Evolutionary conservation across 257 asterid species (phyloP).

Genomic region (Anisodus acutangulus): DNA sequence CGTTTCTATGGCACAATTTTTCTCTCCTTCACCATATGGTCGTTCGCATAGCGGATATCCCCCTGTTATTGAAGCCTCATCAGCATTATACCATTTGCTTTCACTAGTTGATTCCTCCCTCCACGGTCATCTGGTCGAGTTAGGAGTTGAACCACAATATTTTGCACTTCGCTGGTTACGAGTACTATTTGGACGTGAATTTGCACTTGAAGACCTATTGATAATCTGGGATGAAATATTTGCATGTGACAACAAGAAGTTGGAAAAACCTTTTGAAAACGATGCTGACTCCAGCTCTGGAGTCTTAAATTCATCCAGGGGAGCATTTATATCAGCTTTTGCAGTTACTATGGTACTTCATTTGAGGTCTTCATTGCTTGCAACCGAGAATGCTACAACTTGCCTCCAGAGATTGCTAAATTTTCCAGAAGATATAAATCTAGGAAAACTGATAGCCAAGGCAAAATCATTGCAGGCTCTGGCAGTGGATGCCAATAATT

Average conservation of each 20-base stretch:
- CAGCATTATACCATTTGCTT: slow-evolving; percentile 77
- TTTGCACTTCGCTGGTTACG: slow-evolving; percentile 90
- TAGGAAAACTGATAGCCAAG: slow-evolving; percentile 61
- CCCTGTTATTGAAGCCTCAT: slow-evolving; percentile 88
- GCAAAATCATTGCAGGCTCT: slow-evolving; percentile 75
- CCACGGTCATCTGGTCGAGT: slow-evolving; percentile 82
- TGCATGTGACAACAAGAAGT: slow-evolving; percentile 59
- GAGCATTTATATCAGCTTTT: slow-evolving; percentile 86
- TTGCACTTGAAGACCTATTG: slow-evolving; percentile 74
- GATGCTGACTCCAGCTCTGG: slow-evolving; percentile 53
- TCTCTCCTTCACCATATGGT: slow-evolving; percentile 62
- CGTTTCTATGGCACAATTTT: slow-evolving; percentile 81
- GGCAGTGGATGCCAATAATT: slow-evolving; percentile 62
- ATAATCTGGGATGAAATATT: slow-evolving; percentile 86
- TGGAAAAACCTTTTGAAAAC: slow-evolving; percentile 34
- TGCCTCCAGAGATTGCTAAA: slow-evolving; percentile 85
- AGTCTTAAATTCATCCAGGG: slow-evolving; percentile 70
- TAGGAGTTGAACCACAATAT: slow-evolving; percentile 93
- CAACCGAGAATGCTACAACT: slow-evolving; percentile 79
- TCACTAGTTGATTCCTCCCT: slow-evolving; percentile 81
- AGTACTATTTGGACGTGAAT: slow-evolving; percentile 92
- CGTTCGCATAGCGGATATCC: slow-evolving; percentile 60
- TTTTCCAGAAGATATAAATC: slow-evolving; percentile 66
- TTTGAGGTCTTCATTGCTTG: slow-evolving; percentile 81
- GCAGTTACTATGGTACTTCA: slow-evolving; percentile 90